phyloP scores from a whole-genome alignment of 768 basidiomycete species.

The Boletellus ananiceps region DNA sequence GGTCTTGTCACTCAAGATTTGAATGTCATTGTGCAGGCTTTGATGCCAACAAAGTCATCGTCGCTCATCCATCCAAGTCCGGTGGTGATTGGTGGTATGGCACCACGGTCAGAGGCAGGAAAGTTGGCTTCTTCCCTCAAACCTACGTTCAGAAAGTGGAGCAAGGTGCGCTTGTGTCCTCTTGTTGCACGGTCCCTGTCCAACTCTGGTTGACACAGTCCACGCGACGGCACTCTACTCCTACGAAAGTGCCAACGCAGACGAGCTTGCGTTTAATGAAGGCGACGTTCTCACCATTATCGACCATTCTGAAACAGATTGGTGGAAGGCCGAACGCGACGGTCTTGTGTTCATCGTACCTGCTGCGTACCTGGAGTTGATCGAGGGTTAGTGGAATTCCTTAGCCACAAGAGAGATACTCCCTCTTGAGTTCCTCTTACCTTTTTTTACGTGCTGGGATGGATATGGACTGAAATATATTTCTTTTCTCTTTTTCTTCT shows the following conservation, averaged over 20 bases:
- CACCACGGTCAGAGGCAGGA: conserved; percentile 55
- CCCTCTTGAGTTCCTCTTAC: conserved; percentile 56
- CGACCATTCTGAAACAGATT: conserved; percentile 79
- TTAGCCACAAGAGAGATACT: conserved; percentile 20
- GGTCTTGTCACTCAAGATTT: conserved; percentile 2
- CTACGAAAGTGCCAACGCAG: conserved; percentile 63
- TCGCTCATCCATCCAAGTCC: conserved; percentile 81
- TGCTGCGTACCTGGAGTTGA: conserved; percentile 81
- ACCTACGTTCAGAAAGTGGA: conserved; percentile 77
- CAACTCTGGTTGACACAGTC: conserved; percentile 32
- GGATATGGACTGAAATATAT: conserved; percentile 78
- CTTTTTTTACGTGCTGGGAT: conserved; percentile 33
- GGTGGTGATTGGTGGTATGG: conserved; percentile 95
- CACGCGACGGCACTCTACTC: conserved; percentile 78
- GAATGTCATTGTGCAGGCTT: conserved; percentile 51
- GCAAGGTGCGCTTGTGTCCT: conserved; percentile 39
- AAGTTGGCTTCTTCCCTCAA: conserved; percentile 85
- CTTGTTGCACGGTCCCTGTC: not conserved
- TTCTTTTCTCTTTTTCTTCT: conserved; percentile 45
- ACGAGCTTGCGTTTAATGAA: conserved; percentile 84
- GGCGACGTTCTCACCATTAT: conserved; percentile 76
- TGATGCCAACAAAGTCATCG: conserved; percentile 69
- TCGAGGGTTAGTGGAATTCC: conserved; percentile 80
- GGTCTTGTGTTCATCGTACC: conserved; percentile 89
- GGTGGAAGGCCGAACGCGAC: conserved; percentile 94